phyloP scores from a whole-genome alignment of 768 basidiomycete genomes.

The Porphyrellus cyaneotinctus region DNA sequence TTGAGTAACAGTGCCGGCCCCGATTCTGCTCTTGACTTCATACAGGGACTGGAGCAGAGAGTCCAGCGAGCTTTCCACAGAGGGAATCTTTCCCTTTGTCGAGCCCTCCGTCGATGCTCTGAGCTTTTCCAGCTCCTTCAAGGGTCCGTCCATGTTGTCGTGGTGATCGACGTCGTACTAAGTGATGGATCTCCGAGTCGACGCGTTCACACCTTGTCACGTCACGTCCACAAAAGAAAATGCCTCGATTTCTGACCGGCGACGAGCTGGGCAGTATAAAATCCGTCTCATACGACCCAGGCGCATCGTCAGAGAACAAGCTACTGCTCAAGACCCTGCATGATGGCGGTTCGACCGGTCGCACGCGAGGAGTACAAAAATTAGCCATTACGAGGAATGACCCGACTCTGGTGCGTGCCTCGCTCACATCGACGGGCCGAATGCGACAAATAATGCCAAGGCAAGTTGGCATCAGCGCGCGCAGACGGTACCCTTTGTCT shows the following conservation, averaged over 20 bases:
- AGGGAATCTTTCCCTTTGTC: conserved; percentile 49
- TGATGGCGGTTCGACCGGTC: conserved; percentile 32
- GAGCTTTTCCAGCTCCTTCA: conserved; percentile 78
- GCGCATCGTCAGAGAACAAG: conserved; percentile 32
- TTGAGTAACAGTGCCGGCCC: conserved; percentile 45
- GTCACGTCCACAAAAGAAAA: conserved; percentile 28
- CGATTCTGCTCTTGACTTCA: conserved; percentile 50
- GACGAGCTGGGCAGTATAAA: conserved; percentile 81
- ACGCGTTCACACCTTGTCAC: conserved; percentile 16
- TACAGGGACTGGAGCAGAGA: conserved; percentile 56
- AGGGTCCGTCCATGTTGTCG: conserved; percentile 59
- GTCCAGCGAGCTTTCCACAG: conserved; percentile 59
- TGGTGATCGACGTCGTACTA: background rate
- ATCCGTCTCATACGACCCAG: conserved; percentile 42
- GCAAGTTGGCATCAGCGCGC: conserved; percentile 62
- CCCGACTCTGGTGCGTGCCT: conserved; percentile 38
- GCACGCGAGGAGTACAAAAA: conserved; percentile 37
- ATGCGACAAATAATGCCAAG: conserved; percentile 34
- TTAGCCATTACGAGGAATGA: conserved; percentile 31
- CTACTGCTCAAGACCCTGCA: conserved; percentile 33
- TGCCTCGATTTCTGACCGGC: conserved; percentile 69
- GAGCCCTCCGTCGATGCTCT: conserved; percentile 53
- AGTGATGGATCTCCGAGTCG: no score
- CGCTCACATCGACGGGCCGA: conserved; percentile 6
- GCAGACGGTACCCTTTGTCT: conserved; percentile 54